Evolutionary conservation across 495 filamentous ascomycete species (phyloP), one percentile per base, ranked within the genome.

Genomic region (Acidomyces sp.): DNA sequence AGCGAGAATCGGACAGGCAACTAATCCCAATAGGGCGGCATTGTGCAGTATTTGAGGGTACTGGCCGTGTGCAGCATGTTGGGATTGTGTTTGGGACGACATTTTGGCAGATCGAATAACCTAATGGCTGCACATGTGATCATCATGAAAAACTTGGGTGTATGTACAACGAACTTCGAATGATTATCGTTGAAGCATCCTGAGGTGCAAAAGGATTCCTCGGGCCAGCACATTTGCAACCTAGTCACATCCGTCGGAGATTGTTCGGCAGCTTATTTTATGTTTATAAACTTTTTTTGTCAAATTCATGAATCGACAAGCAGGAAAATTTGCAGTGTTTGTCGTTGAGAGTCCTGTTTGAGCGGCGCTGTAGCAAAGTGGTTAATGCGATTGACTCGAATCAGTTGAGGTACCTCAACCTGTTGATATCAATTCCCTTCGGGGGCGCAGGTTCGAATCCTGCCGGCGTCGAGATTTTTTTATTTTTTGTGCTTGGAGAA

Each of bases 1-100:
- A 36, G 81, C 69, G 25, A 85, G 72, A 37, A 81, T 51, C 1
- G 87, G 84, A 26, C 75, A 74, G 20, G 72, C 65, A 40, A 93
- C 48, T 37, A 88, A 64, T 52, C 79, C 70, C 37, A 60, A 68
- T 6, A 77, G 52, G 7, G 83, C 75, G 37, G 71, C 51, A 54
- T 72, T 70, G 65, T 74, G 73, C 33, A 73, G 40, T 46, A 22
- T 46, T 41, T 33, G 41, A 52, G 37, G 37, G 48, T 19, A 28
- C 40, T 2, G 56, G 56, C 24, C 46, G 48, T 3, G 30, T 29
- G 41, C 38, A 15, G 48, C 43, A 3, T 42, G 28, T 35, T 51
- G 48, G 2, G 43, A 34, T n/a, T 51, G 48, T 10, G 48, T 41
- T 43, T 46, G 46, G 21, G 31, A 9, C 26, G 26, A n/a, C n/a